A percentile compares a stretch with the other conserved stretches of the same genome.
These are phyloP conservation scores for Eucalyptus regnans DNA, from an alignment of 345 rosid genomes.

Conservation along the genomic window DNA sequence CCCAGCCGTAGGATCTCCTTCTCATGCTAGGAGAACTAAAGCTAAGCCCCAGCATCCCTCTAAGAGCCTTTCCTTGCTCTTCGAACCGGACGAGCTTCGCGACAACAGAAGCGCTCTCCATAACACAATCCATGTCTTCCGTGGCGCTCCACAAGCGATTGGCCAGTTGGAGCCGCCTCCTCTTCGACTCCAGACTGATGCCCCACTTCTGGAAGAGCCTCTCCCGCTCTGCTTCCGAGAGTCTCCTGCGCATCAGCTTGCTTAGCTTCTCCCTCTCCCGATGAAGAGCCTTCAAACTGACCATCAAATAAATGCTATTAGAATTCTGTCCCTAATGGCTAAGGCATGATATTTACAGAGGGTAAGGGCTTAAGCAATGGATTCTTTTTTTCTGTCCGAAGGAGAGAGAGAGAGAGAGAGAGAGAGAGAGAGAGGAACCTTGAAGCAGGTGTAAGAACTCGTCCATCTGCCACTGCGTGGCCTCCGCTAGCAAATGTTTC, in stretches of 20 bases:
- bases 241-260: slow-evolving; percentile 73
- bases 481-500: slow-evolving; percentile 61
- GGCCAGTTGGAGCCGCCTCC: slow-evolving; percentile 65
- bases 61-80: slow-evolving; percentile 69
- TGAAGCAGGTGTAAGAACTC: slow-evolving; percentile 45
- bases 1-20: slow-evolving; percentile 62
- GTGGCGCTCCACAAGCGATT: slow-evolving; percentile 61
- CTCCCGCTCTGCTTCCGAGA: slow-evolving; percentile 53
- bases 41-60: slow-evolving; percentile 89
- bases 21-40: slow-evolving; percentile 49
- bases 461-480: slow-evolving; percentile 45
- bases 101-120: slow-evolving; percentile 65
- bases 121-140: slow-evolving; percentile 41
- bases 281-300: slow-evolving; percentile 62
- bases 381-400: not conserved
- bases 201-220: slow-evolving; percentile 74
- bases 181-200: slow-evolving; percentile 53
- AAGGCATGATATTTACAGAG: not conserved
- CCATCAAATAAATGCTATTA: not conserved
- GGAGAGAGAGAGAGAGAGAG: not conserved
- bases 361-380: not conserved
- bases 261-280: slow-evolving; percentile 69
- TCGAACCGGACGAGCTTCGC: slow-evolving; percentile 73
- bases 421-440: slow-evolving; percentile 33
- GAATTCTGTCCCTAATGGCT: not conserved